These are phyloP conservation scores for Venturia aucupariae DNA, from an alignment of 2,329 filamentous ascomycete genomes.

Conservation along the genomic window DNA sequence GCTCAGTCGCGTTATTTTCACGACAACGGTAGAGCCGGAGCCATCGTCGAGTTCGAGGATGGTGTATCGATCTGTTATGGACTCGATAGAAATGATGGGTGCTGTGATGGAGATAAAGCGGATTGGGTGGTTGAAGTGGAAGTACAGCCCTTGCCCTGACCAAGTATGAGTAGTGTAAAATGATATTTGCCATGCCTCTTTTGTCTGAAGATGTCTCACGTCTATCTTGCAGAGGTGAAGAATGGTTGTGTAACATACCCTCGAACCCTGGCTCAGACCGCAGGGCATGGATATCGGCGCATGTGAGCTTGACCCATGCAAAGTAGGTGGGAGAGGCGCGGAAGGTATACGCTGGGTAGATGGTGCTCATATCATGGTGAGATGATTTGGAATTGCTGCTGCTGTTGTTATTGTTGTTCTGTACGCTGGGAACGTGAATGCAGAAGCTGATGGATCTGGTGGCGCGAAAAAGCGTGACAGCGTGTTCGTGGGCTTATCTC, in stretches of 20 bases:
- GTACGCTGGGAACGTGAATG: not conserved
- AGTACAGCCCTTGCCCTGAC: conserved; percentile 46
- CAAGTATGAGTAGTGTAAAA: not conserved
- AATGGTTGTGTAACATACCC: conserved; percentile 30
- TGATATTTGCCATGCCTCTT: not conserved
- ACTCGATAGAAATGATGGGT: conserved; percentile 35
- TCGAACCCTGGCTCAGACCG: conserved; percentile 39
- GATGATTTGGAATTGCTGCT: not conserved
- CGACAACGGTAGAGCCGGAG: conserved; percentile 48
- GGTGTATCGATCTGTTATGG: conserved; percentile 30
- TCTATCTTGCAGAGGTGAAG: not conserved
- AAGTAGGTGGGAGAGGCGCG: conserved; percentile 51
- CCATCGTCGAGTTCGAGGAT: conserved; percentile 52
- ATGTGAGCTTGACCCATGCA: conserved; percentile 53
- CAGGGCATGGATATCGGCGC: conserved; percentile 45
- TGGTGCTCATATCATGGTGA: conserved; percentile 13
- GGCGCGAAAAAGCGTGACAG: not conserved
- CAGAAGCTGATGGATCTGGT: not conserved
- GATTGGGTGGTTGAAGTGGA: conserved; percentile 45
- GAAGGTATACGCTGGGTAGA: conserved; percentile 54
- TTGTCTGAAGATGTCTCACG: not conserved
- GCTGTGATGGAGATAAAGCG: conserved; percentile 39
- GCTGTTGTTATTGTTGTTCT: not conserved
- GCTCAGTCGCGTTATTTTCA: conserved; percentile 39
- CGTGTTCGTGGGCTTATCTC: not conserved